These are phyloP conservation scores for Boletus huronensis DNA, from an alignment of 768 basidiomycete genomes.

Conservation along the genomic window DNA sequence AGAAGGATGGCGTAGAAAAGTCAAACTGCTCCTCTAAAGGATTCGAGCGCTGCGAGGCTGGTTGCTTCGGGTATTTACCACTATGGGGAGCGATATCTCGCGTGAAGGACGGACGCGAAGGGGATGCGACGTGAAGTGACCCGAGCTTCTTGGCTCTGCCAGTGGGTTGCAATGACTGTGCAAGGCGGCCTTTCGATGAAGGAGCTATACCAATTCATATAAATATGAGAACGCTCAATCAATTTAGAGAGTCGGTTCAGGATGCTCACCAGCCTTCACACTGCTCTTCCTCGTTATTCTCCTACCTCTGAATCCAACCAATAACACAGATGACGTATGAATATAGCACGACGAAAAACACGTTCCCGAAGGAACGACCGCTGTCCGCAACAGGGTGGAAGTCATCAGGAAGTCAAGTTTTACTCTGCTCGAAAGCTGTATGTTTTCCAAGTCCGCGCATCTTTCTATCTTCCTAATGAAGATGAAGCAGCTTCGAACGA, in stretches of 20 bases:
- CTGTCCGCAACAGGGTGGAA: slow-evolving; percentile 4
- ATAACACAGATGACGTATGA: slow-evolving; percentile 11
- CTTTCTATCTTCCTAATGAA: slow-evolving; percentile 6
- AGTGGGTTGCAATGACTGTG: slow-evolving; percentile 26
- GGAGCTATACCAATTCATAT: slow-evolving; percentile 10
- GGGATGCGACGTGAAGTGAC: slow-evolving; percentile 24
- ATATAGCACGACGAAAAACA: slow-evolving; percentile 1
- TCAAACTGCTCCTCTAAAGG: slow-evolving; percentile 38
- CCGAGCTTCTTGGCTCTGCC: slow-evolving; percentile 27
- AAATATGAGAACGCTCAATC: background rate
- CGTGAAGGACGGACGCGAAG: slow-evolving; percentile 12
- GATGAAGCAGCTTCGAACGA: background rate
- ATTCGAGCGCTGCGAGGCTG: slow-evolving; percentile 9
- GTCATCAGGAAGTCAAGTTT: slow-evolving; percentile 3
- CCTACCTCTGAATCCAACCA: slow-evolving; percentile 5
- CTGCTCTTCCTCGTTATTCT: slow-evolving; percentile 14
- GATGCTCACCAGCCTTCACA: slow-evolving; percentile 13
- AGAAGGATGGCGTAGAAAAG: slow-evolving; percentile 23
- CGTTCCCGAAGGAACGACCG: background rate
- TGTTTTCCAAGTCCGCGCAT: slow-evolving; percentile 14
- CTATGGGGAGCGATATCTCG: slow-evolving; percentile 21
- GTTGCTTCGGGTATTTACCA: slow-evolving; percentile 8
- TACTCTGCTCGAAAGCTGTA: background rate
- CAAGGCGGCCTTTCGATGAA: slow-evolving; percentile 27
- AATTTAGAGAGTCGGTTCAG: background rate